Evolutionary conservation across 495 filamentous ascomycete species (phyloP), one percentile per base, ranked within the genome.

Genomic region (Glarea lozoyensis): DNA sequence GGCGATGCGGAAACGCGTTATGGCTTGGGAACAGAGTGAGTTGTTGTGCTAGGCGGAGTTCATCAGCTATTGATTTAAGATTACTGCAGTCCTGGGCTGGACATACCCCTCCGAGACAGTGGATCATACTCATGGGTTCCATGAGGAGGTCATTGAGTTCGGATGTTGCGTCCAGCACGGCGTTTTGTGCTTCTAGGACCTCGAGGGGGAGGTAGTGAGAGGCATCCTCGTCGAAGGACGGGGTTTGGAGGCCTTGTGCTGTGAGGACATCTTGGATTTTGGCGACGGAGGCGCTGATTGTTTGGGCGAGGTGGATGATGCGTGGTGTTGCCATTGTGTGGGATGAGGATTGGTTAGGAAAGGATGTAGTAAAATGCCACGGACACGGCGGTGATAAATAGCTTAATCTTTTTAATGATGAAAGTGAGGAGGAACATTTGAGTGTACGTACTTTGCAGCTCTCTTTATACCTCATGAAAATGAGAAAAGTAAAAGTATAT

Each of bases 201-300:
- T 39, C 37, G 15, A 39, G 10, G 15, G 37, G 37, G 15, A 39
- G 15, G 15, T 10, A 10, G n/a, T n/a, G n/a, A 10, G 37, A 10
- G 20, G 37, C 15, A 39, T 39, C 6, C 37, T 39, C 20, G 37
- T 39, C 37, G 15, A 39, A 39, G 20, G 37, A 39, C 5, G 37
- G 37, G 5, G 37, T 20, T 13, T 13, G 37, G 5, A 15, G 6
- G 19, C 37, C 37, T 9, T 39, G 15, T 4, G 5, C 11, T 5
- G 19, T 10, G 23, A 20, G 20, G 20, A 10, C 11, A 7, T 39
- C 37, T 10, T 39, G 15, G 37, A 39, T 23, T 15, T 19, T 39
- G 23, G 15, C 20, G 10, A 23, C 20, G 10, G 15, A 20, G 37
- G 15, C 10, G 37, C 37, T 39, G 37, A 39, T 39, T 10, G 23